Evolutionary conservation across 2,329 filamentous ascomycete genomes (phyloP), one percentile per base, ranked within the genome.

Genomic region (Lecanicillium sp.): DNA sequence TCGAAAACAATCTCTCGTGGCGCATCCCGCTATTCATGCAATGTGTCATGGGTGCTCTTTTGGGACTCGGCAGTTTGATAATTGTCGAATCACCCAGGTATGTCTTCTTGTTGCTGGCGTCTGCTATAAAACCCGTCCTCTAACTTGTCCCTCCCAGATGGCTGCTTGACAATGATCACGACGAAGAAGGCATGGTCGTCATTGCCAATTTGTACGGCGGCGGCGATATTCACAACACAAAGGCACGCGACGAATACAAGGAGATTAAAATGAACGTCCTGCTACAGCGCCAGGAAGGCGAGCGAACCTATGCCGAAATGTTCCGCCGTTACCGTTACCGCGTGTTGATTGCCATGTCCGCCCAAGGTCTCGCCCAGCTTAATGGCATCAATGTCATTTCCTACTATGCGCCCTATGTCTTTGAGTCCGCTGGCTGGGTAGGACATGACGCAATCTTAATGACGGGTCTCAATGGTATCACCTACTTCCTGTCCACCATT

Each of bases 351-450:
- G 92, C 92, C 64, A 97, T 97, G 92, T 97, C 90, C 25, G 92
- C 92, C 4, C 92, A 97, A 62, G 88, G 82, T 5, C 77, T 98
- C 48, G 92, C 92, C 19, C 92, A 98, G 64, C 78, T 98, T 39
- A 97, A 97, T 66, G 92, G 92, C 48, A 98, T 98, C 68, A 98
- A 98, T 64, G 92, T 98, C 58, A 98, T 98, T 47, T 97, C 90
- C 2, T 98, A 97, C 71, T 98, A 98, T 57, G 92, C 92, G 1
- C 92, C 92, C 0, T 79, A 94, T 40, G 90, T 97, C 13, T 97
- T 98, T 54, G 89, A 96, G 63, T 89, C 89, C 43, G 92, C 92
- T 28, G 90, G 92, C n/a, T 97, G 90, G 92, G 66, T 78, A 40
- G 92, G 90, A 19, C 87, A 90, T 49, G 74, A 87, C 43, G 92